These are phyloP conservation scores for Cetraspora pellucida DNA, from an alignment of 192 early-diverging fungal genomes.

Conservation along the genomic window DNA sequence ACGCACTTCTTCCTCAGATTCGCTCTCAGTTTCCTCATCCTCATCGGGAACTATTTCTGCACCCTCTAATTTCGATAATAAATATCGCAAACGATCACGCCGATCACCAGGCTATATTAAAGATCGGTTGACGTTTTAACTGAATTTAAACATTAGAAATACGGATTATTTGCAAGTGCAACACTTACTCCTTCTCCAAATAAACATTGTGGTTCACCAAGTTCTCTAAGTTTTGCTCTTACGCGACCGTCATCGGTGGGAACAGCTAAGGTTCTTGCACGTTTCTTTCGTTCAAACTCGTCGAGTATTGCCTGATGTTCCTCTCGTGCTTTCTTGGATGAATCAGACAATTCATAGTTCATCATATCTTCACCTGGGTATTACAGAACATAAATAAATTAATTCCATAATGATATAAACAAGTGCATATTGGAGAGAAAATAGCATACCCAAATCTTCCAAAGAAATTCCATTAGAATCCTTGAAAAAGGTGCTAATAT, in stretches of 20 bases:
- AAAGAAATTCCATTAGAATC: slow-evolving; percentile 41
- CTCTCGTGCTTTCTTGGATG: slow-evolving; percentile 50
- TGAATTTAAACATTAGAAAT: too few species aligned
- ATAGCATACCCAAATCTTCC: slow-evolving; percentile 47
- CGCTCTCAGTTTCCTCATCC: slow-evolving; percentile 55
- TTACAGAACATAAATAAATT: neutral
- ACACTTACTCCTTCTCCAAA: slow-evolving; percentile 89
- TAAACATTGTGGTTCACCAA: slow-evolving; percentile 84
- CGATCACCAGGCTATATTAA: slow-evolving; percentile 29
- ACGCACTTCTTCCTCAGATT: slow-evolving; percentile 60
- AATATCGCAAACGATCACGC: slow-evolving; percentile 33
- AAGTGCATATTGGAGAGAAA: neutral
- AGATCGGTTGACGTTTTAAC: neutral
- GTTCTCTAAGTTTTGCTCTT: slow-evolving; percentile 68
- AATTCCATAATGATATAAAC: neutral
- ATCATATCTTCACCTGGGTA: slow-evolving; percentile 34
- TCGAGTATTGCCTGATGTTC: slow-evolving; percentile 60
- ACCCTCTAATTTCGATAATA: slow-evolving; percentile 58
- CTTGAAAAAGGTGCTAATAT: neutral
- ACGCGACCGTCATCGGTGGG: slow-evolving; percentile 90
- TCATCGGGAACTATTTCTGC: slow-evolving; percentile 47
- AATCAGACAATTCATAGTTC: slow-evolving; percentile 49
- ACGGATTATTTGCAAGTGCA: too few species aligned
- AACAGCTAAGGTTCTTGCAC: slow-evolving; percentile 79
- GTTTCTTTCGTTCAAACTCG: slow-evolving; percentile 74